A percentile compares a stretch with the other conserved stretches of the same genome.
phyloP scores from a whole-genome alignment of 805 yeast genomes.

The Myxozyma kluyveri region DNA sequence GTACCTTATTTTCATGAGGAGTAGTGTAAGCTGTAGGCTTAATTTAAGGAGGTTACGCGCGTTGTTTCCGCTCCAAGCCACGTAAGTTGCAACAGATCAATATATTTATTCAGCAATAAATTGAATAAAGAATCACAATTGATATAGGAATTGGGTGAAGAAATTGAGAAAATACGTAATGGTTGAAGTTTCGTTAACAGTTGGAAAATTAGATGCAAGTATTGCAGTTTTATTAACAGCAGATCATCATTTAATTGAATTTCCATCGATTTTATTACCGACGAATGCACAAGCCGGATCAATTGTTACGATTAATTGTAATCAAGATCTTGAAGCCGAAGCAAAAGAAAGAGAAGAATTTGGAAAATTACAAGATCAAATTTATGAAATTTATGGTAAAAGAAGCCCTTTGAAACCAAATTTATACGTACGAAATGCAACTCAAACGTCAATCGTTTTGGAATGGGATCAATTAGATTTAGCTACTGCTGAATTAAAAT shows the following conservation, averaged over 20 bases:
- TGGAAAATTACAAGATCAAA: slow-evolving; percentile 65
- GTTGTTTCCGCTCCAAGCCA: neutral
- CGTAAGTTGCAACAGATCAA: neutral
- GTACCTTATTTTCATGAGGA: neutral
- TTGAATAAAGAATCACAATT: neutral
- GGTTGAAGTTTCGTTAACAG: slow-evolving; percentile 54
- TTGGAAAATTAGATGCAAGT: slow-evolving; percentile 94
- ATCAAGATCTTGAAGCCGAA: slow-evolving; percentile 70
- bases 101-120: neutral
- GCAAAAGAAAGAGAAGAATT: slow-evolving; percentile 57
- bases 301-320: slow-evolving; percentile 80
- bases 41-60: neutral
- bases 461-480: slow-evolving; percentile 88
- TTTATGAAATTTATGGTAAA: slow-evolving; percentile 68
- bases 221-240: slow-evolving; percentile 84
- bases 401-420: slow-evolving; percentile 69
- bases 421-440: slow-evolving; percentile 67
- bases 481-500: slow-evolving; percentile 77
- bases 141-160: neutral
- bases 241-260: slow-evolving; percentile 92
- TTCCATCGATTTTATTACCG: slow-evolving; percentile 91
- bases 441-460: slow-evolving; percentile 91
- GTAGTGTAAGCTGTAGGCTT: neutral
- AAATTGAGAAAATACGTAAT: slow-evolving; percentile 1
- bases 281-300: slow-evolving; percentile 90